A percentile compares a stretch with the other conserved stretches of the same genome.
These are phyloP conservation scores for Wickerhamiella azyma DNA, from an alignment of 805 yeast species.

Conservation along the genomic window DNA sequence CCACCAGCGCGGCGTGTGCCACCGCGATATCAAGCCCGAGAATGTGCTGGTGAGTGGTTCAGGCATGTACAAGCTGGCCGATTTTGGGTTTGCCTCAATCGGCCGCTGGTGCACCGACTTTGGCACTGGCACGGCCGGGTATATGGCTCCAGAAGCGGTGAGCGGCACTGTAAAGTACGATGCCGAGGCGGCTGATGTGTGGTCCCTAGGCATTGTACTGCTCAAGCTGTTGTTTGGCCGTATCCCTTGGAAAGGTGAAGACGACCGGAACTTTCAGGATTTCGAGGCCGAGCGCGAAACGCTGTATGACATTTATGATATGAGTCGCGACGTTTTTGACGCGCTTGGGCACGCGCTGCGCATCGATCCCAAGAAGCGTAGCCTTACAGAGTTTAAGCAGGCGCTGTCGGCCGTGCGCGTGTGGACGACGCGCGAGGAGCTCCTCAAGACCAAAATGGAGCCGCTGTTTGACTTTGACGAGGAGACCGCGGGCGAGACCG, in stretches of 20 bases:
- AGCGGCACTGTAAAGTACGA: constrained; percentile 46
- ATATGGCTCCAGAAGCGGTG: constrained; percentile 90
- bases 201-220: constrained; percentile 80
- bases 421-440: constrained; percentile 76
- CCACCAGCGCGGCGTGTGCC: constrained; percentile 72
- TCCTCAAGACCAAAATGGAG: constrained; percentile 13
- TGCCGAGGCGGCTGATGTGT: constrained; percentile 70
- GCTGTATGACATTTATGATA: constrained; percentile 80
- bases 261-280: constrained; percentile 71
- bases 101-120: constrained; percentile 50
- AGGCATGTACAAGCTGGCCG: constrained; percentile 51
- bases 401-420: constrained; percentile 48
- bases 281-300: constrained; percentile 82
- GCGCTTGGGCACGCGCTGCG: constrained; percentile 66
- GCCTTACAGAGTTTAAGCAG: constrained; percentile 42
- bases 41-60: constrained; percentile 58
- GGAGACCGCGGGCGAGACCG: too few relatives aligned
- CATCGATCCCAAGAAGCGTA: constrained; percentile 77
- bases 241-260: constrained; percentile 66
- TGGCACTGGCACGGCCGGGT: constrained; percentile 79
- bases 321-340: constrained; percentile 78
- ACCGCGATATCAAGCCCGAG: constrained; percentile 93
- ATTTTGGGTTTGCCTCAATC: constrained; percentile 77
- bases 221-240: constrained; percentile 77
- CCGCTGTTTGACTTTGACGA: background rate